phyloP scores from a whole-genome alignment of 2,329 filamentous ascomycete species.

The Ustilaginoidea virens region DNA sequence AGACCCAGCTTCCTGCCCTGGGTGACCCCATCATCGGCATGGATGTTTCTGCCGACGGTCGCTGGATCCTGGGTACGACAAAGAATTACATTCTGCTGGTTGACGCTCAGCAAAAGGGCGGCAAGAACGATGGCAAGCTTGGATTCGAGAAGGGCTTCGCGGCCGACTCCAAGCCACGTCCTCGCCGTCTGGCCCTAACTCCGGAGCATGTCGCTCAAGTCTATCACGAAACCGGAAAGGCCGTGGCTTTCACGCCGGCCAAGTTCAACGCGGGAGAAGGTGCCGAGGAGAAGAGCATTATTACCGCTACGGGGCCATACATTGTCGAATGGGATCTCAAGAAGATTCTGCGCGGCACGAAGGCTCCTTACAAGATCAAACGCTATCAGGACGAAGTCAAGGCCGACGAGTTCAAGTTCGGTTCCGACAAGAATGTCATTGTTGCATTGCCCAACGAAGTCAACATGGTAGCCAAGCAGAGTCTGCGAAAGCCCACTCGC shows the following conservation, averaged over 20 bases:
- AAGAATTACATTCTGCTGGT: conserved; percentile 89
- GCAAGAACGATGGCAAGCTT: conserved; percentile 96
- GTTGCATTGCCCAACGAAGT: conserved; percentile 94
- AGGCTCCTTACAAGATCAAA: conserved; percentile 92
- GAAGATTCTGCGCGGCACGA: conserved; percentile 67
- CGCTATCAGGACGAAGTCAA: conserved; percentile 90
- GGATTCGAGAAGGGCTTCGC: conserved; percentile 90
- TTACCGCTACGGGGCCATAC: conserved; percentile 91
- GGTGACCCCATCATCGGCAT: conserved; percentile 91
- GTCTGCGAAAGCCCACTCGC: conserved; percentile 72
- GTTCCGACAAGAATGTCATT: conserved; percentile 94
- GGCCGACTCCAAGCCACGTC: conserved; percentile 86
- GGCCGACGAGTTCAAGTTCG: conserved; percentile 96
- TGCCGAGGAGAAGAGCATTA: conserved; percentile 76
- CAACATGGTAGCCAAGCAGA: conserved; percentile 85
- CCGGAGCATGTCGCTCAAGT: conserved; percentile 94
- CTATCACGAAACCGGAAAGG: conserved; percentile 83
- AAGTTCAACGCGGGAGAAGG: conserved; percentile 86
- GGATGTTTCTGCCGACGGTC: conserved; percentile 88
- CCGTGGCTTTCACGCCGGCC: conserved; percentile 76
- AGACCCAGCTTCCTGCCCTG: conserved; percentile 89
- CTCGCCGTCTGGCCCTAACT: conserved; percentile 73
- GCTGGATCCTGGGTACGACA: conserved; percentile 90
- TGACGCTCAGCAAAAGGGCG: conserved; percentile 75
- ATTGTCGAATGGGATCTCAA: conserved; percentile 93